phyloP scores from a whole-genome alignment of 257 asterid species.

The Capsicum pubescens region DNA sequence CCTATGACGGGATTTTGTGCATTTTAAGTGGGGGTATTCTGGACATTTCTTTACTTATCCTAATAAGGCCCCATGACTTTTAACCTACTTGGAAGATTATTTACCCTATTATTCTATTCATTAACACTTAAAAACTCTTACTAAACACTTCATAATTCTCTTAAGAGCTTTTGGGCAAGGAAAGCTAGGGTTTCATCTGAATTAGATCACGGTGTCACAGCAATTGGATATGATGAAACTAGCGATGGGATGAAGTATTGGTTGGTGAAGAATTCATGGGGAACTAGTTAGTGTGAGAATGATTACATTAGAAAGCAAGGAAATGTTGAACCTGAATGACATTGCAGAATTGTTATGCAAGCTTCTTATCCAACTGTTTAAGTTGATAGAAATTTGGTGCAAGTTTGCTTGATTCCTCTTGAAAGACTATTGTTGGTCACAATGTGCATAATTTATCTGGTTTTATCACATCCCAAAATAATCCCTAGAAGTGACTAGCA shows the following conservation, averaged over 20 bases:
- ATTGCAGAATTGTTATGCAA: not conserved
- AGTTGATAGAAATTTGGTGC: not conserved
- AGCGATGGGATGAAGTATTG: not conserved
- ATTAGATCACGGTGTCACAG: conserved; percentile 10
- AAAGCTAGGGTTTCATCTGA: not conserved
- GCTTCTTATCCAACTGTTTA: conserved; percentile 25
- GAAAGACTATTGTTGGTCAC: not conserved
- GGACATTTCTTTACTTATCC: too few species aligned
- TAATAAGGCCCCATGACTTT: too few species aligned
- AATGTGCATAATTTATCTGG: not conserved
- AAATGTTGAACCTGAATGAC: not conserved
- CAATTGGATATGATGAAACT: not conserved
- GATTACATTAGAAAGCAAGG: conserved; percentile 24
- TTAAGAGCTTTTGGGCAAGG: too few species aligned
- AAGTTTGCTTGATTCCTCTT: not conserved
- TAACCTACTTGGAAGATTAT: too few species aligned
- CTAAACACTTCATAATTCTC: too few species aligned
- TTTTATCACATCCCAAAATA: too few species aligned
- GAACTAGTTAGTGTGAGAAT: conserved; percentile 1
- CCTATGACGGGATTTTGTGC: too few species aligned
- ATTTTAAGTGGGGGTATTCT: too few species aligned
- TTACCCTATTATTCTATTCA: too few species aligned
- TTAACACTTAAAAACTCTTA: too few species aligned
- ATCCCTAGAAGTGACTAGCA: too few species aligned
- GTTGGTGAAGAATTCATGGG: conserved; percentile 5